phyloP scores from a whole-genome alignment of 306 rosid species.

The Glycine tomentella region DNA sequence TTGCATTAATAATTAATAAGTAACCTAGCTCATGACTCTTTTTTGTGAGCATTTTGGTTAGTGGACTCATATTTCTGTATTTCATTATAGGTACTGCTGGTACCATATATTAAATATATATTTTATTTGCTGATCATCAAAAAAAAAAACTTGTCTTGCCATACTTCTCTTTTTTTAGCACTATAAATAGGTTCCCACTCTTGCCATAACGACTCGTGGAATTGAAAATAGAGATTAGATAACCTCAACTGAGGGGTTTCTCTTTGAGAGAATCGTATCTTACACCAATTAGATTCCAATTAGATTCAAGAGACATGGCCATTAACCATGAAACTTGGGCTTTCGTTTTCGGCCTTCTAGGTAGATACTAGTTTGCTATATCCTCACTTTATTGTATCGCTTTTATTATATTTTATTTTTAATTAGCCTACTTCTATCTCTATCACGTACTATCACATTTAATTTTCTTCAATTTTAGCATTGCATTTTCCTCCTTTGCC shows the following conservation, averaged over 20 bases:
- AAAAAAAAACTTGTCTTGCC: slow-evolving; percentile 43
- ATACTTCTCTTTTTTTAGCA: slow-evolving; percentile 33
- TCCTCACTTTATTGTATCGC: not conserved
- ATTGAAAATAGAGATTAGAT: slow-evolving; percentile 26
- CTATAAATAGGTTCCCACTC: slow-evolving; percentile 53
- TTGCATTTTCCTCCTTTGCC: not conserved
- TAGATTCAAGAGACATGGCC: slow-evolving; percentile 52
- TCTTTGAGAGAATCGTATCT: not conserved
- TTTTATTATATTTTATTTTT: not conserved
- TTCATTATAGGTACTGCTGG: too few species aligned
- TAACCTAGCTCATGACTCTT: too few species aligned
- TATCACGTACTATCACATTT: not conserved
- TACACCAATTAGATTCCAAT: not conserved
- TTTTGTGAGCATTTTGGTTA: too few species aligned
- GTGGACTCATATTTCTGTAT: too few species aligned
- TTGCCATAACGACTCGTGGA: slow-evolving; percentile 38
- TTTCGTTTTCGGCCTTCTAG: slow-evolving; percentile 80
- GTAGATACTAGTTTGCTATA: slow-evolving; percentile 44
- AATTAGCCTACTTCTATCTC: not conserved
- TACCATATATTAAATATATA: too few species aligned
- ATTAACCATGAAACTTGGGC: slow-evolving; percentile 49
- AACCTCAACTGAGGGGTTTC: not conserved
- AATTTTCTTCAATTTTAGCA: not conserved
- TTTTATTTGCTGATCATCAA: too few species aligned
- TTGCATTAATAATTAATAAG: too few species aligned